phyloP scores from a whole-genome alignment of 768 basidiomycete species.

The Tylopilus plumbeoviolaceoides region DNA sequence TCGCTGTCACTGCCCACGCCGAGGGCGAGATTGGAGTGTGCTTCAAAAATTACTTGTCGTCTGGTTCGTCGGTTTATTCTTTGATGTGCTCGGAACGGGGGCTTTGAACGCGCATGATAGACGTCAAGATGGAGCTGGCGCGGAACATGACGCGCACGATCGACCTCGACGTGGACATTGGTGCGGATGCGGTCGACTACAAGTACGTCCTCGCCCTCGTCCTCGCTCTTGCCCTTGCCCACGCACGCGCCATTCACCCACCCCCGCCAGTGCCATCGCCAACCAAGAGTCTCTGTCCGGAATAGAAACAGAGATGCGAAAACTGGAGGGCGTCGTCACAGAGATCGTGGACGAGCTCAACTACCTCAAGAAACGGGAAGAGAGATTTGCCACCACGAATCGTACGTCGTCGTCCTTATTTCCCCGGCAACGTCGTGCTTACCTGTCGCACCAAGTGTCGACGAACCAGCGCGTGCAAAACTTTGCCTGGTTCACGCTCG shows the following conservation, averaged over 20 bases:
- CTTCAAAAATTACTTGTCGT: slow-evolving; percentile 76
- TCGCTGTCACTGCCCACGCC: slow-evolving; percentile 90
- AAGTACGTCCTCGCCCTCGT: slow-evolving; percentile 55
- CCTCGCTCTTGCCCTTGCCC: neutral
- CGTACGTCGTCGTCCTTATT: slow-evolving; percentile 46
- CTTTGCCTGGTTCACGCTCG: slow-evolving; percentile 87
- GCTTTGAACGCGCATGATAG: slow-evolving; percentile 27
- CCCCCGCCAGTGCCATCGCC: slow-evolving; percentile 77
- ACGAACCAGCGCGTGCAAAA: slow-evolving; percentile 89
- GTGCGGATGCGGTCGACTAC: slow-evolving; percentile 98
- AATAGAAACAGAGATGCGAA: slow-evolving; percentile 97
- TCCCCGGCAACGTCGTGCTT: neutral
- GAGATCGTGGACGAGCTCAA: slow-evolving; percentile 93
- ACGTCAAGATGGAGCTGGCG: slow-evolving; percentile 43
- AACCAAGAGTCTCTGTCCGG: slow-evolving; percentile 96
- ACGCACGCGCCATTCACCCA: neutral
- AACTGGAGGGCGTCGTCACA: slow-evolving; percentile 90
- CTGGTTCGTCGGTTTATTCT: slow-evolving; percentile 39
- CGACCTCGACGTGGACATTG: slow-evolving; percentile 96
- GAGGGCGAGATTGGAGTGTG: slow-evolving; percentile 97
- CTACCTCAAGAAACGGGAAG: slow-evolving; percentile 89
- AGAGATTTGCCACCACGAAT: slow-evolving; percentile 84
- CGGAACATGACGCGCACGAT: slow-evolving; percentile 59
- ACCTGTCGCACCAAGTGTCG: slow-evolving; percentile 53
- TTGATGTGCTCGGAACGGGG: neutral